Conservation (phyloP, 176 grass and related monocot genomes). For the Alloteropsis semialata region DNA sequence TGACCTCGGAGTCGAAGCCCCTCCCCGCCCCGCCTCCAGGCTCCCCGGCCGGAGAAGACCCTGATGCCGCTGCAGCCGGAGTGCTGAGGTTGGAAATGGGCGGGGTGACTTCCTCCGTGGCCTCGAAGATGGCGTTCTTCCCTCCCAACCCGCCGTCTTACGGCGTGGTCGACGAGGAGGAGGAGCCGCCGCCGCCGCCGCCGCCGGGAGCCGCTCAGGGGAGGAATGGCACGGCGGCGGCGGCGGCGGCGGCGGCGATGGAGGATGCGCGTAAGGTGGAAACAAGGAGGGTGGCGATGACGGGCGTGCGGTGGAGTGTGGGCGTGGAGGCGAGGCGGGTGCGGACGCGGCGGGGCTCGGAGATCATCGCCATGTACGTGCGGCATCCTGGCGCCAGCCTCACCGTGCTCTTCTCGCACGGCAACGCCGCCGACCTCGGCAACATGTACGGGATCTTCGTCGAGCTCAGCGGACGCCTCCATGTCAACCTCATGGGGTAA, state of each 20-base stretch:
- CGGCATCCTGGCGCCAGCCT: slow-evolving; percentile 53
- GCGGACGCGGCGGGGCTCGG: slow-evolving; percentile 53
- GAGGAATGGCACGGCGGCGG: not conserved
- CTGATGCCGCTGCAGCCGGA: slow-evolving; percentile 20
- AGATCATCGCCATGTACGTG: slow-evolving; percentile 77
- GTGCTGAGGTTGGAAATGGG: slow-evolving; percentile 57
- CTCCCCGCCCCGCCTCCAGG: not conserved
- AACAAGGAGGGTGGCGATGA: slow-evolving; percentile 32
- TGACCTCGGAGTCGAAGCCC: not conserved
- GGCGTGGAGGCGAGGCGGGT: slow-evolving; percentile 71
- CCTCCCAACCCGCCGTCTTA: slow-evolving; percentile 76
- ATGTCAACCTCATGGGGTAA: slow-evolving; percentile 90
- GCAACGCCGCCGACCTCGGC: slow-evolving; percentile 73
- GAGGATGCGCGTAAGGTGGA: not conserved
- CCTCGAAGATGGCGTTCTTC: slow-evolving; percentile 81
- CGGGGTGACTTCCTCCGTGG: slow-evolving; percentile 75
- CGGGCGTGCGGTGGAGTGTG: slow-evolving; percentile 45
- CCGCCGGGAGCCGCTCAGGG: not conserved
- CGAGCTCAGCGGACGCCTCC: slow-evolving; percentile 63
- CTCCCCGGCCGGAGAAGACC: slow-evolving; percentile 15
- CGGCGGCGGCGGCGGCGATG: not conserved
- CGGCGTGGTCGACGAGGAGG: slow-evolving; percentile 47
- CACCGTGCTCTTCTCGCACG: slow-evolving; percentile 72
- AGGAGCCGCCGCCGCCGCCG: slow-evolving; percentile 2
- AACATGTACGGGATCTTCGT: slow-evolving; percentile 74